phyloP scores from a whole-genome alignment of 2,329 filamentous ascomycete genomes.

The Coniochaeta sp. region DNA sequence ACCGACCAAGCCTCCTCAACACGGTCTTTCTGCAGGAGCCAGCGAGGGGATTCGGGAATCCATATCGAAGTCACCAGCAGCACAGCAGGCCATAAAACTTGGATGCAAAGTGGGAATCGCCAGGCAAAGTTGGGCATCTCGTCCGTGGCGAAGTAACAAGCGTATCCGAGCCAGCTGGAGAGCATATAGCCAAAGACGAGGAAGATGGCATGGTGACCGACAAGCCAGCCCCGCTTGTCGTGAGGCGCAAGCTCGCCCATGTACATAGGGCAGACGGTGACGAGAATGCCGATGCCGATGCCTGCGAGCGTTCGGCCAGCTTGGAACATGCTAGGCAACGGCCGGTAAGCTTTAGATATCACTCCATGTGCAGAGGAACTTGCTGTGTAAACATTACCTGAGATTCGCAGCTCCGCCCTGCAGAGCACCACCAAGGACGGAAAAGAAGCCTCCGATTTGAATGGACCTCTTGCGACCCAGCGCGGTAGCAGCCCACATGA shows the following conservation, averaged over 20 bases:
- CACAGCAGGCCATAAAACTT: conserved; percentile 29
- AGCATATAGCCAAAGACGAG: conserved; percentile 40
- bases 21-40: conserved; percentile 39
- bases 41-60: conserved; percentile 39
- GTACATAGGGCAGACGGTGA: conserved; percentile 37
- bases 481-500: conserved; percentile 40
- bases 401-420: conserved; percentile 37
- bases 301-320: conserved; percentile 33
- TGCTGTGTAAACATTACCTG: conserved; percentile 20
- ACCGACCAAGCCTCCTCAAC: conserved; percentile 36
- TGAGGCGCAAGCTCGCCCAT: conserved; percentile 33
- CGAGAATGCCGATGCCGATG: conserved; percentile 32
- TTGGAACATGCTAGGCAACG: conserved; percentile 31
- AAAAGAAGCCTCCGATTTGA: conserved; percentile 34
- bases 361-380: not conserved
- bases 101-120: conserved; percentile 35
- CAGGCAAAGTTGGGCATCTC: conserved; percentile 30
- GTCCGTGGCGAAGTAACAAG: conserved; percentile 30
- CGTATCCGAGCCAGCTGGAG: conserved; percentile 34
- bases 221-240: conserved; percentile 33
- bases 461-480: conserved; percentile 38
- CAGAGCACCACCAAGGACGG: conserved; percentile 37
- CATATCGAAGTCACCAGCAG: conserved; percentile 31
- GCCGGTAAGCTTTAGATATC: not conserved
- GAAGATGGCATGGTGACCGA: conserved; percentile 37